These are phyloP conservation scores for Emmonsia crescens DNA, from an alignment of 2,329 filamentous ascomycete genomes.

Conservation along the genomic window DNA sequence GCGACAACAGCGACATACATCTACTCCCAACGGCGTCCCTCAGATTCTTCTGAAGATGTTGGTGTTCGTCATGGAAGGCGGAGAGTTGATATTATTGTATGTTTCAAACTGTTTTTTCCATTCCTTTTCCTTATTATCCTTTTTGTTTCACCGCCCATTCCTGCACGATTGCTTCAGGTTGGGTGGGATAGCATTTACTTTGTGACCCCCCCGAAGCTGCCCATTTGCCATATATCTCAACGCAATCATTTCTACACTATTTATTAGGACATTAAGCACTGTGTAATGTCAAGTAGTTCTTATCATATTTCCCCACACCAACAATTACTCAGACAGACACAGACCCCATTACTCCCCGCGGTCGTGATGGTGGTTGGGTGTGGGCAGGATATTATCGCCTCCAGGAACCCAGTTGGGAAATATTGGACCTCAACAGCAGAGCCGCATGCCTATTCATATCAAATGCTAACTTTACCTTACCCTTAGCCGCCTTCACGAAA, in stretches of 20 bases:
- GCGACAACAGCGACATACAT: constrained; percentile 41
- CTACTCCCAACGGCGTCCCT: constrained; percentile 21
- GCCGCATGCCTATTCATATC: not conserved
- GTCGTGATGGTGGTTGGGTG: not conserved
- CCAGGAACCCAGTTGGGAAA: not conserved
- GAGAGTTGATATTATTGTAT: constrained; percentile 37
- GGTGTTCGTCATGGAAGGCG: constrained; percentile 11
- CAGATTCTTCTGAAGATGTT: not conserved
- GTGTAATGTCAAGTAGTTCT: not conserved
- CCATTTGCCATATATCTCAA: not conserved
- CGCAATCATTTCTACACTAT: not conserved
- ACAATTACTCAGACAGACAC: not conserved
- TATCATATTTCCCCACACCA: not conserved
- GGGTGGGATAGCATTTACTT: not conserved
- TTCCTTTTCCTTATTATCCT: not conserved
- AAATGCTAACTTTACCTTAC: not conserved
- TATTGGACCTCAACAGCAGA: not conserved
- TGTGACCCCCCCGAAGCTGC: no score
- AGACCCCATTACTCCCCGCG: not conserved
- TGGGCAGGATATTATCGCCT: not conserved
- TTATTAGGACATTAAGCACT: not conserved
- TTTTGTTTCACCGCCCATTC: not conserved
- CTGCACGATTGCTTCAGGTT: not conserved
- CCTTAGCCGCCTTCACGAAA: constrained; percentile 13
- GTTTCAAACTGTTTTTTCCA: constrained; percentile 11